Evolutionary conservation across 73 alveolate genomes (phyloP).

Genomic region (Tetrahymena malaccensis): DNA sequence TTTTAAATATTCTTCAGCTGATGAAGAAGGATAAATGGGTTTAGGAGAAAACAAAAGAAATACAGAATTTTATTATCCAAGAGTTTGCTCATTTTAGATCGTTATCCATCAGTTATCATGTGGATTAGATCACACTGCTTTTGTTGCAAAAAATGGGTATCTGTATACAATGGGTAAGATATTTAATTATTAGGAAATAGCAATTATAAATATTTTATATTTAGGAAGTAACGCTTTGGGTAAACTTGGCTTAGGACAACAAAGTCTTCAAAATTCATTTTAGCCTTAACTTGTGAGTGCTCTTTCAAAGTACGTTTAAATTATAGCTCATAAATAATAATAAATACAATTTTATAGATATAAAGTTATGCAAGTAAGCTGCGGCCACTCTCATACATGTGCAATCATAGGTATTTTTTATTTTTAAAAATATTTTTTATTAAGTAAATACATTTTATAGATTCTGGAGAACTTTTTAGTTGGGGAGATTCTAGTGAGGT

Average conservation of each 20-base stretch:
- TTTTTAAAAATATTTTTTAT: not conserved
- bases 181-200: not conserved
- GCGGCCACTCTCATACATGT: not conserved
- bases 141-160: conserved; percentile 45
- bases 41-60: conserved; percentile 23
- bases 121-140: conserved; percentile 65
- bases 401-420: not conserved
- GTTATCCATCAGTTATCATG: conserved; percentile 39
- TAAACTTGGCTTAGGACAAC: not conserved
- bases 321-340: not conserved
- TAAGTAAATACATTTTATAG: not conserved
- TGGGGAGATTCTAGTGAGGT: not conserved
- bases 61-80: conserved; percentile 31
- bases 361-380: not conserved
- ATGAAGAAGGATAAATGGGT: conserved; percentile 59
- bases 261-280: not conserved
- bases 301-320: not conserved
- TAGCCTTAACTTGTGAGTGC: not conserved
- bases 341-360: not conserved
- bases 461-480: not conserved
- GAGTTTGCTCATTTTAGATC: conserved; percentile 50
- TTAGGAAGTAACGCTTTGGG: not conserved
- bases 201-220: not conserved
- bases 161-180: conserved; percentile 49
- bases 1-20: conserved; percentile 15